phyloP scores from a whole-genome alignment of 1,284 basidiomycete genomes.

The Ceratobasidium sp. region DNA sequence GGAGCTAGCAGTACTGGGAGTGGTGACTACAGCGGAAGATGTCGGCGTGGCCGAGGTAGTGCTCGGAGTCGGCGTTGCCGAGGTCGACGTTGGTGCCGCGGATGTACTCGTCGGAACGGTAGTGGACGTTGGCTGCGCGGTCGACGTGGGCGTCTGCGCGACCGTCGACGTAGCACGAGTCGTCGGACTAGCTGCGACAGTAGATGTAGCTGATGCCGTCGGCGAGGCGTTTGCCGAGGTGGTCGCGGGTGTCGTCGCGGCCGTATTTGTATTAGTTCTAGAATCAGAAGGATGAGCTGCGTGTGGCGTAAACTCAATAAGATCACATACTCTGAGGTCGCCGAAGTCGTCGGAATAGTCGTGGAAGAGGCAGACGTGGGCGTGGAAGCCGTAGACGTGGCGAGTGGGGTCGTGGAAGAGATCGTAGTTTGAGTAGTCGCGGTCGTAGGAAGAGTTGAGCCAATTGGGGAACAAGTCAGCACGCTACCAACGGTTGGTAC shows the following conservation, averaged over 20 bases:
- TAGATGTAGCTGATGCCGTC: slow-evolving; percentile 12
- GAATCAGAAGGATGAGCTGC: slow-evolving; percentile 21
- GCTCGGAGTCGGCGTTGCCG: background rate
- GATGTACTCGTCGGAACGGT: slow-evolving; percentile 2
- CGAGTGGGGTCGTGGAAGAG: slow-evolving; percentile 6
- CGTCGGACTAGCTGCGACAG: background rate
- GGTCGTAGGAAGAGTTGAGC: slow-evolving; percentile 8
- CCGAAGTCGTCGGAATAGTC: slow-evolving; percentile 4
- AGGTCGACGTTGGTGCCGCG: slow-evolving; percentile 1
- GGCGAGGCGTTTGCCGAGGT: background rate
- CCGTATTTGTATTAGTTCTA: slow-evolving; percentile 38
- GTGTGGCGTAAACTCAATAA: slow-evolving; percentile 7
- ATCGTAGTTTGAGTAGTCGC: slow-evolving; percentile 2
- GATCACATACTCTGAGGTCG: slow-evolving; percentile 34
- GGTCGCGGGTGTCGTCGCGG: background rate
- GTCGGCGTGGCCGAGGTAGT: background rate
- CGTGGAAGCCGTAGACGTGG: slow-evolving; percentile 2
- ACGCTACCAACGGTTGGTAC: background rate
- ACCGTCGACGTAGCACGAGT: slow-evolving; percentile 13
- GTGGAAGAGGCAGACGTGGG: background rate
- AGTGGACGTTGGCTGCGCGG: slow-evolving; percentile 10
- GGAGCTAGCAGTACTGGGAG: background rate
- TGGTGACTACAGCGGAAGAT: background rate
- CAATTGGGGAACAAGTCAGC: slow-evolving; percentile 18
- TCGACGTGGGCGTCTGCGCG: background rate